Base-by-base conservation (phyloP, 2,329 filamentous ascomycete species). In the Plectosphaerella sp. region DNA sequence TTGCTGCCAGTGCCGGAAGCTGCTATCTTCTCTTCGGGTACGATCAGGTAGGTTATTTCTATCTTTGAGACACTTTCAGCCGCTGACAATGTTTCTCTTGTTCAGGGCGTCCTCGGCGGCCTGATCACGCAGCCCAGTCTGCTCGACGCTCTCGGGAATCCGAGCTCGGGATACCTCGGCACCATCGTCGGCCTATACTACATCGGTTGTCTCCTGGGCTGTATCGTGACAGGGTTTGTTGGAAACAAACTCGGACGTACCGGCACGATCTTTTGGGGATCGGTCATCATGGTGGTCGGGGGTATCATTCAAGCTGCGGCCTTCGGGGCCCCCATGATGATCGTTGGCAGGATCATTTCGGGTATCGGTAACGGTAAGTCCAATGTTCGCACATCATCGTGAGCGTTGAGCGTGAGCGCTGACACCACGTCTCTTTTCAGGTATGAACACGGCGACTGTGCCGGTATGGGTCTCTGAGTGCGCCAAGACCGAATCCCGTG, bases 151-250 rank as follows among this genome's bases (percentile, higher is more conserved):
- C 15, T 47, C 8, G 45, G 45, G 1, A 47, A 35, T 35, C 45
- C 45, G 28, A 47, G 45, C 14, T 35, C 45, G 15, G 45, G 45
- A 33, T 47, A 9, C 3, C 45, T 47, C 14, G 45, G 45, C 16
- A 47, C 45, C 28, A 47, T 47, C n/a, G 25, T 47, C 25, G 45
- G 45, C 18, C 45, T 47, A 16, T 47, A 47, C n/a, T 47, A 47
- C n/a, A 47, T 47, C 7, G 45, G 45, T 11, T 47, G 45, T 18
- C 28, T 47, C 11, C 25, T 47, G 14, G 45, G 45, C 18, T 47
- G 45, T 35, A 18, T 47, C n/a, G 45, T 47, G 4, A 47, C 45
- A 5, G 45, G 12, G n/a, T 36, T 47, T 12, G 45, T 47, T n/a
- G 45, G 45, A n/a, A 18, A 47, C 14, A 47, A 47, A 18, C 25